phyloP scores from a whole-genome alignment of 495 filamentous ascomycete species.

The Hypoxylon cercidicola region DNA sequence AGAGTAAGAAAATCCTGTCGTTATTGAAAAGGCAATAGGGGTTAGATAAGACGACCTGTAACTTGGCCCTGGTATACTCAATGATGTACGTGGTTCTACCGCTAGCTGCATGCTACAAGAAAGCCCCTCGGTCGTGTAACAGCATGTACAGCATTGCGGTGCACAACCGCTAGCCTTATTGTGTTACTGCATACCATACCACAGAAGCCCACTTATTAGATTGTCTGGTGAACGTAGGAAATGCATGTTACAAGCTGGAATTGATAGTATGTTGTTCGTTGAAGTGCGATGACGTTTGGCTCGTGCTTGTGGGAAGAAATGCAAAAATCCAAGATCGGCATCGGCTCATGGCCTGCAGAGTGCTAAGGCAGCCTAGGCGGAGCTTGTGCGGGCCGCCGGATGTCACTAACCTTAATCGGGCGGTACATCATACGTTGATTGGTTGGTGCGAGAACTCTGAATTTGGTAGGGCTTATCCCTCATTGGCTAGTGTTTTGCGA shows the following conservation, averaged over 20 bases:
- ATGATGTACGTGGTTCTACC: too few species aligned
- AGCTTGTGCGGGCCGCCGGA: conserved; percentile 29
- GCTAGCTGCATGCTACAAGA: too few species aligned
- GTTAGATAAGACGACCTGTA: background rate
- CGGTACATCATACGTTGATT: conserved; percentile 37
- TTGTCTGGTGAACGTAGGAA: background rate
- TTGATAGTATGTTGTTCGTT: background rate
- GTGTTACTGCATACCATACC: background rate
- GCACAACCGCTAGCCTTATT: too few species aligned
- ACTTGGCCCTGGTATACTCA: too few species aligned
- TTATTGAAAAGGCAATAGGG: background rate
- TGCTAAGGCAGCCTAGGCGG: conserved; percentile 12
- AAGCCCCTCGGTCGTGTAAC: too few species aligned
- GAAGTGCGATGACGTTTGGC: conserved; percentile 1
- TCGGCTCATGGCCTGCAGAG: conserved; percentile 13
- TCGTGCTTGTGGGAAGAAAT: conserved; percentile 5
- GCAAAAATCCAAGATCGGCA: conserved; percentile 18
- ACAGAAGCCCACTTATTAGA: background rate
- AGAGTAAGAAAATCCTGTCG: background rate
- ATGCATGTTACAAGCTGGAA: background rate
- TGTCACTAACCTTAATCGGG: conserved; percentile 25
- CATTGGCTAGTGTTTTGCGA: conserved; percentile 27
- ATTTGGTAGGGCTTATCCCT: background rate
- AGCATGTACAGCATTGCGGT: too few species aligned
- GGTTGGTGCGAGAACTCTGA: conserved; percentile 18